Percentiles rank a stretch among this genome's conserved stretches.
phyloP scores from a whole-genome alignment of 306 rosid species.

The Prunus padus region DNA sequence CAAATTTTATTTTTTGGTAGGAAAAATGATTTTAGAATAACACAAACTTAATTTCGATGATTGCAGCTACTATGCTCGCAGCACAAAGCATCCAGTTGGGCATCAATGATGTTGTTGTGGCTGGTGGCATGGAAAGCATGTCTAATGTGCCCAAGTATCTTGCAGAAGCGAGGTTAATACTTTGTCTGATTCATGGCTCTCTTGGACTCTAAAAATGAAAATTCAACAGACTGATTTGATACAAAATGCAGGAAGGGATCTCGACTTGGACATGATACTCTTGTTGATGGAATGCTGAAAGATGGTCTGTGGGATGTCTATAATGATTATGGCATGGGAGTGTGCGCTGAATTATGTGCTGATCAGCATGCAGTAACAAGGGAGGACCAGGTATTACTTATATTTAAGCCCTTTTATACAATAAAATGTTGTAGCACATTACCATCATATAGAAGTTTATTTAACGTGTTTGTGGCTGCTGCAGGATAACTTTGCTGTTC shows the following conservation, averaged over 20 bases:
- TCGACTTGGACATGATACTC: slow-evolving; percentile 95
- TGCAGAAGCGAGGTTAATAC: slow-evolving; percentile 88
- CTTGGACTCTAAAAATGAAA: slow-evolving; percentile 22
- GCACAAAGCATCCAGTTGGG: slow-evolving; percentile 98
- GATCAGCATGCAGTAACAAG: slow-evolving; percentile 78
- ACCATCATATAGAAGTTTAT: slow-evolving; percentile 8
- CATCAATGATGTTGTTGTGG: slow-evolving; percentile 84
- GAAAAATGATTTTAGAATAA: slow-evolving; percentile 1
- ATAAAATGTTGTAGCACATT: not conserved
- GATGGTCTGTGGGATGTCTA: slow-evolving; percentile 98
- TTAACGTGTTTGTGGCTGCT: slow-evolving; percentile 24
- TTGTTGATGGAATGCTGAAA: slow-evolving; percentile 95
- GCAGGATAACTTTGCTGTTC: slow-evolving; percentile 78
- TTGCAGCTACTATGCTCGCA: slow-evolving; percentile 92
- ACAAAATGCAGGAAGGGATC: slow-evolving; percentile 89
- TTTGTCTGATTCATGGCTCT: slow-evolving; percentile 15
- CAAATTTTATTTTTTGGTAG: not conserved
- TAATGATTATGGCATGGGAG: slow-evolving; percentile 85
- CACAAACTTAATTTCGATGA: slow-evolving; percentile 14
- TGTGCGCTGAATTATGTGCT: slow-evolving; percentile 92
- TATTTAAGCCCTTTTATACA: slow-evolving; percentile 12
- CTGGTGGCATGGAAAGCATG: slow-evolving; percentile 99
- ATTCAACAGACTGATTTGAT: slow-evolving; percentile 26
- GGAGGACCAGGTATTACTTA: slow-evolving; percentile 70
- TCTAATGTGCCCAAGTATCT: slow-evolving; percentile 89